These are phyloP conservation scores for Wallemia ichthyophaga DNA, from an alignment of 1,284 basidiomycete genomes.

Conservation along the genomic window DNA sequence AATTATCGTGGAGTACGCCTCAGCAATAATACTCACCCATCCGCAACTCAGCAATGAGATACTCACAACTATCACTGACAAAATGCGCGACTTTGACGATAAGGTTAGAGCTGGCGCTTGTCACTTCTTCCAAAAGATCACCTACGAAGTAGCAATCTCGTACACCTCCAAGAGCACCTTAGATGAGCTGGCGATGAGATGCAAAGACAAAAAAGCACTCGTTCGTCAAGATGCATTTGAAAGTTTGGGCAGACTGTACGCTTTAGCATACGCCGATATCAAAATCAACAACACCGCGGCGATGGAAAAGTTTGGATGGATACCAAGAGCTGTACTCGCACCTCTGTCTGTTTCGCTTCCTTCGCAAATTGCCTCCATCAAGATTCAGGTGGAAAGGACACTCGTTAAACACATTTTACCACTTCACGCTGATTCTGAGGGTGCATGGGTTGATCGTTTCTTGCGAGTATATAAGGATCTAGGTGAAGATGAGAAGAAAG, in stretches of 20 bases:
- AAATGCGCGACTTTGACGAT: conserved; percentile 66
- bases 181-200: conserved; percentile 22
- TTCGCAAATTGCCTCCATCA: conserved; percentile 10
- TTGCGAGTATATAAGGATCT: conserved; percentile 41
- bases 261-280: conserved; percentile 57
- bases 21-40: conserved; percentile 30
- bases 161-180: conserved; percentile 23
- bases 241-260: conserved; percentile 47
- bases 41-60: conserved; percentile 35
- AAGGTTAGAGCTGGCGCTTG: conserved; percentile 61
- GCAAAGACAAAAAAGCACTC: conserved; percentile 58
- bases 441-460: conserved; percentile 55
- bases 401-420: conserved; percentile 51
- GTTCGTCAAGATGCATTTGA: conserved; percentile 58
- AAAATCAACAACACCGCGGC: conserved; percentile 47
- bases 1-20: conserved; percentile 42
- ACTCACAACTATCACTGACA: conserved; percentile 14
- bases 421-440: conserved; percentile 33
- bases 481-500: conserved; percentile 28
- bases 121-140: conserved; percentile 46
- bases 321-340: conserved; percentile 42
- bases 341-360: conserved; percentile 8
- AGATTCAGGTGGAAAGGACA: conserved; percentile 29
- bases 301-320: conserved; percentile 66
- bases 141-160: conserved; percentile 69